Evolutionary conservation across 2,329 filamentous ascomycete genomes (phyloP).

Genomic region (Fusarium marasasianum): DNA sequence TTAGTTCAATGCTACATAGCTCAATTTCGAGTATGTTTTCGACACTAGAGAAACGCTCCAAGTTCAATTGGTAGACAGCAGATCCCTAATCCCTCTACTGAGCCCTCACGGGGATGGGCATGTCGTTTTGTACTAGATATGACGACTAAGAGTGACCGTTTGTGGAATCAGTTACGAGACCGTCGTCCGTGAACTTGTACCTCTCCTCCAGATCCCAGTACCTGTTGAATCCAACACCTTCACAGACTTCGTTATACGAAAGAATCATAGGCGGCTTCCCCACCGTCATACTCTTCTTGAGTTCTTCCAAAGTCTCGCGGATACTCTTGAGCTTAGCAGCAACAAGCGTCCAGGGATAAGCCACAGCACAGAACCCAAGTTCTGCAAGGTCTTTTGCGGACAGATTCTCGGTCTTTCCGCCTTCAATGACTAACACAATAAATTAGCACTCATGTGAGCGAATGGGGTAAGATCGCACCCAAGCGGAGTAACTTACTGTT

Average conservation of each 20-base stretch:
- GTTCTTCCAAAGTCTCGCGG: slow-evolving; percentile 46
- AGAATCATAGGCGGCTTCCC: slow-evolving; percentile 56
- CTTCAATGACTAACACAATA: slow-evolving; percentile 42
- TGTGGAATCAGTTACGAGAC: not conserved
- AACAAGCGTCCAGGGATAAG: slow-evolving; percentile 56
- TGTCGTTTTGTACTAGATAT: not conserved
- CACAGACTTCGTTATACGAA: slow-evolving; percentile 54
- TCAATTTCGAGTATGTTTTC: rapidly evolving
- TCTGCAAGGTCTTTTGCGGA: slow-evolving; percentile 46
- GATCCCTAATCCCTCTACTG: rapidly evolving
- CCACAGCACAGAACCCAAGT: slow-evolving; percentile 53
- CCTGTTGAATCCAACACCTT: slow-evolving; percentile 56
- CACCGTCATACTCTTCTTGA: slow-evolving; percentile 54
- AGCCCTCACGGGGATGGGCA: no score
- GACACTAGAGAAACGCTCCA: rapidly evolving
- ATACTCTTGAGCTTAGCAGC: slow-evolving; percentile 55
- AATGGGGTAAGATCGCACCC: rapidly evolving
- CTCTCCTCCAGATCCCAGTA: slow-evolving; percentile 42
- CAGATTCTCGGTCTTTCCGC: slow-evolving; percentile 48
- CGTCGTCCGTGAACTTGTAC: not conserved
- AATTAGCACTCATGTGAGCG: not conserved
- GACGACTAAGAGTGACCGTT: not conserved
- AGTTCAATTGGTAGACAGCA: not conserved
- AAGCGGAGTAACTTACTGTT: slow-evolving; percentile 41
- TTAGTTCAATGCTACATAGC: rapidly evolving